Percentiles rank a stretch among this genome's conserved stretches.
phyloP scores from a whole-genome alignment of 257 asterid species.

The Gardenia jasminoides region DNA sequence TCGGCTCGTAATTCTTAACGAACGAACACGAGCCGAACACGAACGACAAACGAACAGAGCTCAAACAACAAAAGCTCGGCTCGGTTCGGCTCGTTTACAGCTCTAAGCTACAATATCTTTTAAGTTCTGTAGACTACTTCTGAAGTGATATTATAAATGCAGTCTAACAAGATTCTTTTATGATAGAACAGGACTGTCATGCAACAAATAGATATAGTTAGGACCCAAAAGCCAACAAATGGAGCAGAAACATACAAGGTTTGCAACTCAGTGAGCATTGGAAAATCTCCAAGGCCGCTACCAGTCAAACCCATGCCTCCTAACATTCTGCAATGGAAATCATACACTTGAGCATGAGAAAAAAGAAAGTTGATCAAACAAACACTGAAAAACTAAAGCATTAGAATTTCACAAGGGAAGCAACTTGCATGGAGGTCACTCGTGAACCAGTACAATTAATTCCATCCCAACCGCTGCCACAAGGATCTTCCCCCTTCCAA shows the following conservation, averaged over 20 bases:
- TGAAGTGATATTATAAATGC: not conserved
- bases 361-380: conserved; percentile 4
- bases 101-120: not conserved
- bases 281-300: conserved; percentile 53
- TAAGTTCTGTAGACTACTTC: not conserved
- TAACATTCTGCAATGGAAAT: conserved; percentile 47
- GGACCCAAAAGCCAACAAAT: not conserved
- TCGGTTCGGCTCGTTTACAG: too few relatives aligned
- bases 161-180: not conserved
- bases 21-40: too few relatives aligned
- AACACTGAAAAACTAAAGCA: not conserved
- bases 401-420: conserved; percentile 2
- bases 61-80: too few relatives aligned
- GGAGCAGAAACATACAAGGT: conserved; percentile 47
- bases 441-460: conserved; percentile 54
- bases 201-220: not conserved
- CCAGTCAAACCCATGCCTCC: conserved; percentile 62
- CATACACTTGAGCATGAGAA: conserved; percentile 13
- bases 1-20: too few relatives aligned
- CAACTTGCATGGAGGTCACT: conserved; percentile 64
- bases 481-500: conserved; percentile 84
- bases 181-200: not conserved
- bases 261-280: conserved; percentile 54
- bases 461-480: conserved; percentile 79
- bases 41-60: too few relatives aligned